Evolutionary conservation across 2,329 filamentous ascomycete genomes (phyloP).

Genomic region (Fusarium torulosum): DNA sequence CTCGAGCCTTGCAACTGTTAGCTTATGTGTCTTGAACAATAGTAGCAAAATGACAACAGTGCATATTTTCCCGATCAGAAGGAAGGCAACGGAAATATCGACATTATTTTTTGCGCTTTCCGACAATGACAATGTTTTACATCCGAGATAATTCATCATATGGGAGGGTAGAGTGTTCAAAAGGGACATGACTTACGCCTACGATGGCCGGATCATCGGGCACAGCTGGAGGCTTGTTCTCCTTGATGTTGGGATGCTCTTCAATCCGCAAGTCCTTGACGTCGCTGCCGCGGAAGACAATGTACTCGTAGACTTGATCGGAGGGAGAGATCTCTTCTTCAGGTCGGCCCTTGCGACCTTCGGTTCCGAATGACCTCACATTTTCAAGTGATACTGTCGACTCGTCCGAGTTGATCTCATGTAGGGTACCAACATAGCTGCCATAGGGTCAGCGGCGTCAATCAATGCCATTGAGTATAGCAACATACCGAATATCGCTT

Average conservation of each 20-base stretch:
- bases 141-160: slow-evolving; percentile 98
- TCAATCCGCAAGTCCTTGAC: slow-evolving; percentile 98
- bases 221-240: slow-evolving; percentile 80
- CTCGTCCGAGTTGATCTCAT: slow-evolving; percentile 97
- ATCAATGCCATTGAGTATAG: slow-evolving; percentile 15
- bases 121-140: slow-evolving; percentile 83
- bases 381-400: slow-evolving; percentile 97
- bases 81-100: slow-evolving; percentile 99
- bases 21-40: slow-evolving; percentile 45
- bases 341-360: slow-evolving; percentile 83
- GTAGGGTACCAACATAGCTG: slow-evolving; percentile 94
- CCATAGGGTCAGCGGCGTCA: slow-evolving; percentile 51
- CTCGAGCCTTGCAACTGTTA: slow-evolving; percentile 56
- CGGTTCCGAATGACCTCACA: slow-evolving; percentile 93
- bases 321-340: slow-evolving; percentile 87
- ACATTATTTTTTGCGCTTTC: slow-evolving; percentile 96
- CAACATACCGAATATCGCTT: slow-evolving; percentile 90
- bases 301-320: slow-evolving; percentile 95
- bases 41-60: slow-evolving; percentile 19
- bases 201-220: slow-evolving; percentile 97
- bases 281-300: slow-evolving; percentile 97
- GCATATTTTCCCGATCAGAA: slow-evolving; percentile 76
- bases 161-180: slow-evolving; percentile 50
- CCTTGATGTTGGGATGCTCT: slow-evolving; percentile 79
- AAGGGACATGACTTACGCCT: slow-evolving; percentile 78